Evolutionary conservation across 1,139 yeast genomes (phyloP).

Genomic region (Candida dubliniensis): DNA sequence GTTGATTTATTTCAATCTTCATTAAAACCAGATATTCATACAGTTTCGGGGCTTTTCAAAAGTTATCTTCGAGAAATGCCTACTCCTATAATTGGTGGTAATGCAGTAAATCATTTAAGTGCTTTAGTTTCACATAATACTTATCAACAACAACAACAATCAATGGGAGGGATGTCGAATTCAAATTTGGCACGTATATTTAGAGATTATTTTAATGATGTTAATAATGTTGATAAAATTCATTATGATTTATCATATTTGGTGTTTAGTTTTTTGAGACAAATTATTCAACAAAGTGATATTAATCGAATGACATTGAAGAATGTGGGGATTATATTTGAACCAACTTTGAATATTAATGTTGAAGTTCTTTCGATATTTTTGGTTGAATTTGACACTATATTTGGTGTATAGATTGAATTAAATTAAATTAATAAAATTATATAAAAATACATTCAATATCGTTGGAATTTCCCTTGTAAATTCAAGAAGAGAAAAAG

Average conservation of each 20-base stretch:
- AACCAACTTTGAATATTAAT: constrained; percentile 78
- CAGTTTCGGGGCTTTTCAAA: constrained; percentile 77
- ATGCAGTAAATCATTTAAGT: constrained; percentile 37
- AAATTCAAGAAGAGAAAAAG: no score
- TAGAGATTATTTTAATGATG: constrained; percentile 31
- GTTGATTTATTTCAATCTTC: constrained; percentile 56
- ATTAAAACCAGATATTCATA: constrained; percentile 61
- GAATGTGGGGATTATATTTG: constrained; percentile 80
- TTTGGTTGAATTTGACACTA: constrained; percentile 61
- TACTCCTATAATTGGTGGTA: constrained; percentile 57
- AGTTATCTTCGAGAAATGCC: constrained; percentile 74
- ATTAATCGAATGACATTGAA: constrained; percentile 80
- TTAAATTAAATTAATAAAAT: constrained; percentile 11
- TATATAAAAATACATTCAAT: no score
- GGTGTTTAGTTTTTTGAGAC: constrained; percentile 64
- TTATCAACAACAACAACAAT: constrained; percentile 13
- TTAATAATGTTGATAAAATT: constrained; percentile 31
- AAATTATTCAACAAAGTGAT: constrained; percentile 62
- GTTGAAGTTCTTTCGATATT: constrained; percentile 62
- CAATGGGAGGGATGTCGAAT: not conserved
- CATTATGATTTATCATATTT: constrained; percentile 64
- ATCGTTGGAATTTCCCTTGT: no score
- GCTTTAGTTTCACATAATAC: constrained; percentile 9
- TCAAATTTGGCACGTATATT: constrained; percentile 31
- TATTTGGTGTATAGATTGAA: constrained; percentile 46